phyloP scores from a whole-genome alignment of 2,329 filamentous ascomycete genomes.

The Pyrenochaeta sp. region DNA sequence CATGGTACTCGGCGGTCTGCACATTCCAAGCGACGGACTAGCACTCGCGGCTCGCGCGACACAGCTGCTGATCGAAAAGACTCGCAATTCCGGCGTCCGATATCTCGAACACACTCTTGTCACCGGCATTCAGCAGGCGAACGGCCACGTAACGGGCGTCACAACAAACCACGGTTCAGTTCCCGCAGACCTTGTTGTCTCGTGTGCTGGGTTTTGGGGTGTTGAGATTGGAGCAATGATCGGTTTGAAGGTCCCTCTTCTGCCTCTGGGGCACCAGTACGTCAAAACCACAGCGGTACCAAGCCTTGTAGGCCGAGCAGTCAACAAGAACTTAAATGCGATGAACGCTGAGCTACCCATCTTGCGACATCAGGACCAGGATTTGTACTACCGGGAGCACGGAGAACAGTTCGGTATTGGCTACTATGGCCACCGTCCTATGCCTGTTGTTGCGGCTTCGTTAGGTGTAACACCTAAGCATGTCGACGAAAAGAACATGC shows the following conservation, averaged over 20 bases:
- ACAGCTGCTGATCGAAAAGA: constrained; percentile 67
- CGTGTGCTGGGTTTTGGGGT: constrained; percentile 72
- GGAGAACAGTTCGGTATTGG: constrained; percentile 70
- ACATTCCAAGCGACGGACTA: constrained; percentile 69
- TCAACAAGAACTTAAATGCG: constrained; percentile 55
- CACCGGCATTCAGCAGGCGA: constrained; percentile 62
- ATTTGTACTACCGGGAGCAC: constrained; percentile 72
- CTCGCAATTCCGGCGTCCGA: constrained; percentile 64
- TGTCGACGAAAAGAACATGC: constrained; percentile 69
- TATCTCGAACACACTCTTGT: constrained; percentile 67
- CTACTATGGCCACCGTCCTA: constrained; percentile 69
- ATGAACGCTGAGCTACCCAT: constrained; percentile 64
- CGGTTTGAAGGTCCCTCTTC: constrained; percentile 64
- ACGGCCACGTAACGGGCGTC: constrained; percentile 65
- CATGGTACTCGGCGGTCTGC: constrained; percentile 65
- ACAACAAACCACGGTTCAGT: constrained; percentile 59
- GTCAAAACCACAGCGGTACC: constrained; percentile 67
- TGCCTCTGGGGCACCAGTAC: constrained; percentile 71
- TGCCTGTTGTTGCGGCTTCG: constrained; percentile 65
- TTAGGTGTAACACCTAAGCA: constrained; percentile 63
- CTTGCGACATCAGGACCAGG: constrained; percentile 68
- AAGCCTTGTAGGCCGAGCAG: constrained; percentile 52
- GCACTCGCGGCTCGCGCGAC: constrained; percentile 69
- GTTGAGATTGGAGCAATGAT: constrained; percentile 71
- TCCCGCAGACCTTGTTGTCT: constrained; percentile 68